Evolutionary conservation across 805 yeast genomes (phyloP).

Genomic region (Candida sithepensis): DNA sequence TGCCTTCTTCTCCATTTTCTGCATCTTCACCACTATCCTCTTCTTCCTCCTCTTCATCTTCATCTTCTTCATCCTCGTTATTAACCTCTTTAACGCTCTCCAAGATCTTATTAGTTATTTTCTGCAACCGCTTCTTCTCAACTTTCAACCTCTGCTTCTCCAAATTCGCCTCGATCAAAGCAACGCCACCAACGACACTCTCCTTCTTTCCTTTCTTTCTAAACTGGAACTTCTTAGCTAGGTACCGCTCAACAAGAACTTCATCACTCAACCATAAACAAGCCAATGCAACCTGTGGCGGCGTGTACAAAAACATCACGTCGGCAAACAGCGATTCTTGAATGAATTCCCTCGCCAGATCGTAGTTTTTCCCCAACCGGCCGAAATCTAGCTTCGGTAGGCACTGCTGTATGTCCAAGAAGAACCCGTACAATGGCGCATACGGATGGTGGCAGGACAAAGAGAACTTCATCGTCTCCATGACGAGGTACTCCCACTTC

Average conservation of each 20-base stretch:
- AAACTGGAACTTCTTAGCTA: slow-evolving; percentile 55
- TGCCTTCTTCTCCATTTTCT: neutral
- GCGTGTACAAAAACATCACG: slow-evolving; percentile 73
- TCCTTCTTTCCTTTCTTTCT: slow-evolving; percentile 19
- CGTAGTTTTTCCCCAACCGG: slow-evolving; percentile 66
- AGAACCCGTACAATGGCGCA: slow-evolving; percentile 90
- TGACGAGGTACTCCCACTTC: slow-evolving; percentile 72
- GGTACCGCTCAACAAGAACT: slow-evolving; percentile 60
- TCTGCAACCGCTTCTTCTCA: neutral
- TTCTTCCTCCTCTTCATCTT: neutral
- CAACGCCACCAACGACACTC: slow-evolving; percentile 7
- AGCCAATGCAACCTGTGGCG: slow-evolving; percentile 94
- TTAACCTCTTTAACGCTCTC: slow-evolving; percentile 7
- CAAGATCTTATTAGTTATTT: neutral
- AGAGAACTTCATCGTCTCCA: slow-evolving; percentile 75
- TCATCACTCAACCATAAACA: slow-evolving; percentile 69
- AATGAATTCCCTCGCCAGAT: slow-evolving; percentile 60
- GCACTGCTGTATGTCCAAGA: slow-evolving; percentile 75
- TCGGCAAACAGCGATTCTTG: slow-evolving; percentile 74
- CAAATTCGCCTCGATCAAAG: slow-evolving; percentile 8
- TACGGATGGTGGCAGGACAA: slow-evolving; percentile 85
- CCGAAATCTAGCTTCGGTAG: slow-evolving; percentile 48
- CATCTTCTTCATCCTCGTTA: slow-evolving; percentile 8
- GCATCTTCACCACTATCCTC: neutral
- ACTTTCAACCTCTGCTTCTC: slow-evolving; percentile 5